Evolutionary conservation across 345 rosid species (phyloP), one percentile per base, ranked within the genome.

Genomic region (Reutealis trisperma): DNA sequence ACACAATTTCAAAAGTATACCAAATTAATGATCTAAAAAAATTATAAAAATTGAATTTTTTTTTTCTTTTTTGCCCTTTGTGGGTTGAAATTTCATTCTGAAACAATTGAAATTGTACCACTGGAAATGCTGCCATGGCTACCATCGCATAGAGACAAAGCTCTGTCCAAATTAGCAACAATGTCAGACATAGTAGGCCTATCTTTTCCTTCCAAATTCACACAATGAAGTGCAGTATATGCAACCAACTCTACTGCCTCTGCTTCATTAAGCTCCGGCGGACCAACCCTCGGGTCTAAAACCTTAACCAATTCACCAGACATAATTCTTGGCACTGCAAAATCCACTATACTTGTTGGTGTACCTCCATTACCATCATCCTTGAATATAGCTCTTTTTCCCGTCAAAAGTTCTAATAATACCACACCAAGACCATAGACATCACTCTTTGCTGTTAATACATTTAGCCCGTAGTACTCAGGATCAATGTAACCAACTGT

Each of bases 401-500:
- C 98, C 2, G 96, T 90, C 57, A 92, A 64, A 57, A 92, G 81
- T 37, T 89, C 98, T 14, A 93, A 65, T 77, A 90, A 59, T 60
- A 94, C 98, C 11, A 94, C 97, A 0, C 98, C 98, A 1, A 94
- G 80, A 1, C 98, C 97, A 12, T 94, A 94, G 37, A 94, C 98
- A 55, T 94, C 98, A 42, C 97, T 93, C 86, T 94, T 93, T 0
- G 90, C 87, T 0, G 98, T 94, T 52, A 93, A 75, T 13, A 93
- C 95, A 44, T 91, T 90, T 6, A 90, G 79, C n/a, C 97, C 91
- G n/a, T 91, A 91, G 79, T 93, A 94, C 75, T 94, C 97, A 0
- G 98, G 98, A 82, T 91, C 98, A 15, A 94, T 91, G 85, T 93
- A 94, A 11, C 98, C 98, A 4, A 94, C 90, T 3, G 97, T 93